Conservation (phyloP, 2,329 filamentous ascomycete species). For the Nigrospora sphaerica region DNA sequence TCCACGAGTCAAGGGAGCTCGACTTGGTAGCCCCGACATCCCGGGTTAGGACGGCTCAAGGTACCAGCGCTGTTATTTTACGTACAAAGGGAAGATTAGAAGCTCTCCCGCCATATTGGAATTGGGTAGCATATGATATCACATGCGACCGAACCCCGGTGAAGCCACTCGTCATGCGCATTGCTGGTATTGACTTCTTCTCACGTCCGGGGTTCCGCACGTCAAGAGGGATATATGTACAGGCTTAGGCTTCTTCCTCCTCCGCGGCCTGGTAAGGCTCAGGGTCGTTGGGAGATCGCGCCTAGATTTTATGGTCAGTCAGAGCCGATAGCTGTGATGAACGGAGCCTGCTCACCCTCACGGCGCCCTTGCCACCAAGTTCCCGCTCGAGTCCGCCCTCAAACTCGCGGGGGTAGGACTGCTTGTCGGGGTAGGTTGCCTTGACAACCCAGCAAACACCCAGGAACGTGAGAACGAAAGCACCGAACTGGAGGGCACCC, state of each 20-base stretch:
- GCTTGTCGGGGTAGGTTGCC: constrained; percentile 64
- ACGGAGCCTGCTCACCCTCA: constrained; percentile 47
- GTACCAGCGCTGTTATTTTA: too few species aligned
- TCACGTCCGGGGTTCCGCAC: too few species aligned
- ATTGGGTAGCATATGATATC: too few species aligned
- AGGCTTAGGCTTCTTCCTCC: constrained; percentile 14
- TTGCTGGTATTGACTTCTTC: too few species aligned
- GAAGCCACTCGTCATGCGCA: too few species aligned
- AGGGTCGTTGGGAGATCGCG: constrained; percentile 47
- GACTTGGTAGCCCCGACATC: too few species aligned
- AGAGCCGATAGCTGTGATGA: neutral
- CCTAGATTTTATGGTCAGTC: constrained; percentile 26
- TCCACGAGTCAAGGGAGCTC: too few species aligned
- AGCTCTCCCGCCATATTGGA: too few species aligned
- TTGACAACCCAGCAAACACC: constrained; percentile 62
- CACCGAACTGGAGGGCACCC: constrained; percentile 59
- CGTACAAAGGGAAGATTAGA: too few species aligned
- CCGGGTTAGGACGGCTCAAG: too few species aligned
- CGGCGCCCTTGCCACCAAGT: constrained; percentile 61
- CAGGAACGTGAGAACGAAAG: constrained; percentile 58
- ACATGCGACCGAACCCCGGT: too few species aligned
- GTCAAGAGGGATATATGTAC: constrained; percentile 18
- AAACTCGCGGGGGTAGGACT: constrained; percentile 62
- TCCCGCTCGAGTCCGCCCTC: constrained; percentile 67
- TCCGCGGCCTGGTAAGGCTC: constrained; percentile 35